Conservation (phyloP, 2,329 filamentous ascomycete genomes). For the Fusarium protoensiforme region DNA sequence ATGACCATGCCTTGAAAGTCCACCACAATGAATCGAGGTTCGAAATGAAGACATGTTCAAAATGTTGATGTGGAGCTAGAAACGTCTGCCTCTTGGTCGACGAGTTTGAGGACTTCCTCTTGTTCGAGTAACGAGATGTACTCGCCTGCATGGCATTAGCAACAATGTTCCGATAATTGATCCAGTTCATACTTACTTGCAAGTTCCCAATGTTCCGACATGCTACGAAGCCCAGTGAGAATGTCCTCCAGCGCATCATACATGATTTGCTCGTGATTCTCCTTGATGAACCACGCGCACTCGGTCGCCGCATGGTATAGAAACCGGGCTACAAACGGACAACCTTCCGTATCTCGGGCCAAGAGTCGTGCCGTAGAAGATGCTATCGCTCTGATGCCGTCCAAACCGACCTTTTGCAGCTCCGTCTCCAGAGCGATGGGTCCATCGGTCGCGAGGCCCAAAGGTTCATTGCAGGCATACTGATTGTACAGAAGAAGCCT, state of each 20-base stretch:
- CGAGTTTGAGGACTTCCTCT: not conserved
- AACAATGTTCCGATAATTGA: too few species aligned
- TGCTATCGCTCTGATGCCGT: not conserved
- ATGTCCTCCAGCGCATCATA: conserved; percentile 12
- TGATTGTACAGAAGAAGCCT: conserved; percentile 26
- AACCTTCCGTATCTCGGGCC: not conserved
- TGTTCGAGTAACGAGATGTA: conserved; percentile 9
- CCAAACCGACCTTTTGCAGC: conserved; percentile 19
- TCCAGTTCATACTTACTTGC: not conserved
- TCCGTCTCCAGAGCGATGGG: conserved; percentile 25
- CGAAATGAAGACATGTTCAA: not conserved
- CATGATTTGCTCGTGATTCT: conserved; percentile 27
- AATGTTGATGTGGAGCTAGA: not conserved
- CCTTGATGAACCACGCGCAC: conserved; percentile 33
- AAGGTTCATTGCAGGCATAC: conserved; percentile 32
- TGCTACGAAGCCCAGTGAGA: not conserved
- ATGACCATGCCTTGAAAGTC: not conserved
- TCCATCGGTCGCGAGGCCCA: not conserved
- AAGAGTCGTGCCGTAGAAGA: conserved; percentile 1
- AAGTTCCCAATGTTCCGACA: not conserved
- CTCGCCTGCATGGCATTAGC: not conserved
- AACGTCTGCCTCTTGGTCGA: not conserved
- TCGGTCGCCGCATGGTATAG: conserved; percentile 31
- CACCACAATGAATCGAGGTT: too few species aligned
- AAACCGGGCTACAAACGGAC: conserved; percentile 14